Evolutionary conservation across 2,329 filamentous ascomycete species (phyloP), one percentile per base, ranked within the genome.

Genomic region (Colletotrichum australisinense): DNA sequence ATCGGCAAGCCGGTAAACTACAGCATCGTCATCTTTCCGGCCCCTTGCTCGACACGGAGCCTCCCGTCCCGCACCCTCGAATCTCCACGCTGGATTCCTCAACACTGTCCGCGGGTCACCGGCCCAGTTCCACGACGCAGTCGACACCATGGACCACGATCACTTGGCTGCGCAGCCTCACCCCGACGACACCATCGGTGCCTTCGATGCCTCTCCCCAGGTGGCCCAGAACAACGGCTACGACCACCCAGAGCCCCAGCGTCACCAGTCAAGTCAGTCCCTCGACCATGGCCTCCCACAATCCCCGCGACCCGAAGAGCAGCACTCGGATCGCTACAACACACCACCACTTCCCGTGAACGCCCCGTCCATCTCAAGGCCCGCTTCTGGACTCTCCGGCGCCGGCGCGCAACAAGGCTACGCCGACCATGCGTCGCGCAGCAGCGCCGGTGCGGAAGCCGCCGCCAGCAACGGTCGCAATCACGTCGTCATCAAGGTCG

Each of bases 401-500:
- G 78, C 80, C 49, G 83, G 79, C 69, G 78, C 81, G 81, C 52
- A 86, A 85, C 77, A 80, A 73, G 82, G 83, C 30, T 82, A 83
- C 59, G 76, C 80, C 30, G 88, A 89, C 66, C 86, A 88, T 38
- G 83, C 83, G 26, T 78, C 86, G 74, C 79, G 83, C 76, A 79
- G 83, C 77, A 82, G 83, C 64, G 82, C 80, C 22, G 80, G 84
- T 64, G 81, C 79, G 32, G 76, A 74, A 49, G 79, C 77, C 32
- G 73, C 73, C 32, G 77, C 80, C 74, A 78, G 78, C 72, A 88
- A 88, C 76, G 87, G 88, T 59, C 87, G 91, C 74, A 92, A 92
- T 81, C 91, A 92, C 79, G 97, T 99, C 49, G 97, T 99, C 70
- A 98, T 99, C 88, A 99, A 99, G 85, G 97, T 99, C 64, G 97